Evolutionary conservation across 2,329 filamentous ascomycete genomes (phyloP), one percentile per base, ranked within the genome.

Genomic region (Aspergillus melleus): DNA sequence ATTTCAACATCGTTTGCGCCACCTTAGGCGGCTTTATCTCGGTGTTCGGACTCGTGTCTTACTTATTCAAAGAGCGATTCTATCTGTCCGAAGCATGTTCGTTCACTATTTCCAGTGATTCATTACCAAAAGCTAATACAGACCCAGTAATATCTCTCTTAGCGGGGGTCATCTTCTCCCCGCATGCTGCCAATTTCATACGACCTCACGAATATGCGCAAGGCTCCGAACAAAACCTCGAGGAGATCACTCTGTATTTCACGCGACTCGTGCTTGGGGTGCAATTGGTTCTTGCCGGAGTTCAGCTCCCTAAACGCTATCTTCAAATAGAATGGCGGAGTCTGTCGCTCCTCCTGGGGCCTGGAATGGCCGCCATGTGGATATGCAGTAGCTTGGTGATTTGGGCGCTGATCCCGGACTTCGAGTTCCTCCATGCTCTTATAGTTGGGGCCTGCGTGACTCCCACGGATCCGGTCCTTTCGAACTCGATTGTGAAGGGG

Each of bases 321-420:
- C 80, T 96, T 22, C 79, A 84, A 72, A 86, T 81, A 65, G 87
- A 96, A 86, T 93, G 90, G 90, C 90, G 86, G 70, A 85, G 90
- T 10, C 78, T 96, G 20, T 76, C 85, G 1, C 77, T 94, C 11
- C 83, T 96, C 19, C 84, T 96, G 6, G 92, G 92, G 0, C 93
- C 92, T 0, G 87, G 90, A 46, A 96, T 96, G 92, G 85, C 85
- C 1, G 79, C 80, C 61, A 96, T 96, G 92, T 96, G 93, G 93
- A 67, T 96, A 10, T 79, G 83, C 22, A 95, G 90, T n/a, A 90
- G 89, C 66, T 77, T 95, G 1, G 74, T 96, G 2, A 81, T 96
- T 49, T 96, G 88, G 87, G 89, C 76, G 0, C 76, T 96, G 62
- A 86, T 93, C 1, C 90, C 91, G 0, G 78, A 86, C 53, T 79